Percentiles rank a stretch among this genome's conserved stretches.
phyloP scores from a whole-genome alignment of 306 rosid species.

The Pachyrhizus erosus region DNA sequence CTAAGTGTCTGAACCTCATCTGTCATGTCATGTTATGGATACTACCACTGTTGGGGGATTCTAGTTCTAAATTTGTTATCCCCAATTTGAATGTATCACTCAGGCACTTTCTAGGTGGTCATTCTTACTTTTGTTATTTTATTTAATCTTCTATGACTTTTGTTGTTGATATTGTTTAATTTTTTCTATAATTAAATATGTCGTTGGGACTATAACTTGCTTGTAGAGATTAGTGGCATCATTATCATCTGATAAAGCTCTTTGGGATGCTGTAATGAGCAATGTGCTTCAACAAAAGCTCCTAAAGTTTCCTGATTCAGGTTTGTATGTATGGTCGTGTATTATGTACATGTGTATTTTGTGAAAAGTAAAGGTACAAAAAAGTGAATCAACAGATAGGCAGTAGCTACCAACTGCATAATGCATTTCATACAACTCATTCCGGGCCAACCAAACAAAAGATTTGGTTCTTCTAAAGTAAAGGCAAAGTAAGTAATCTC shows the following conservation, averaged over 20 bases:
- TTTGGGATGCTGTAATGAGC: constrained; percentile 72
- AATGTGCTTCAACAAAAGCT: constrained; percentile 53
- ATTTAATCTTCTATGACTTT: neutral
- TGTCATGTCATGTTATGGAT: neutral
- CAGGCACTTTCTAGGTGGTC: neutral
- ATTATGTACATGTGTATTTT: neutral
- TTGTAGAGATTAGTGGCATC: constrained; percentile 73
- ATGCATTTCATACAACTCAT: neutral
- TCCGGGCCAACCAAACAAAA: neutral
- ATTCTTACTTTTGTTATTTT: neutral
- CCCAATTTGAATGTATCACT: neutral
- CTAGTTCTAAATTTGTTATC: neutral
- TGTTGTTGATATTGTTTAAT: neutral
- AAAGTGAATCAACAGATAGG: neutral
- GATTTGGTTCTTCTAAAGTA: no score
- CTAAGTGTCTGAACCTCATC: neutral
- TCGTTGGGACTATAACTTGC: constrained; percentile 26
- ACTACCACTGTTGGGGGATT: neutral
- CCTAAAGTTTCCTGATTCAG: constrained; percentile 51
- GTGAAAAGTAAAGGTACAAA: neutral
- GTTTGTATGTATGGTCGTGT: constrained; percentile 41
- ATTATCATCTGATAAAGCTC: constrained; percentile 65
- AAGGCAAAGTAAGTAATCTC: neutral
- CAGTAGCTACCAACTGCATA: neutral
- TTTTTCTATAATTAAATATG: constrained; percentile 1